A percentile compares a stretch with the other conserved stretches of the same genome.
Conservation (phyloP, 129 eudicot genomes). For the Erigeron canadensis region DNA sequence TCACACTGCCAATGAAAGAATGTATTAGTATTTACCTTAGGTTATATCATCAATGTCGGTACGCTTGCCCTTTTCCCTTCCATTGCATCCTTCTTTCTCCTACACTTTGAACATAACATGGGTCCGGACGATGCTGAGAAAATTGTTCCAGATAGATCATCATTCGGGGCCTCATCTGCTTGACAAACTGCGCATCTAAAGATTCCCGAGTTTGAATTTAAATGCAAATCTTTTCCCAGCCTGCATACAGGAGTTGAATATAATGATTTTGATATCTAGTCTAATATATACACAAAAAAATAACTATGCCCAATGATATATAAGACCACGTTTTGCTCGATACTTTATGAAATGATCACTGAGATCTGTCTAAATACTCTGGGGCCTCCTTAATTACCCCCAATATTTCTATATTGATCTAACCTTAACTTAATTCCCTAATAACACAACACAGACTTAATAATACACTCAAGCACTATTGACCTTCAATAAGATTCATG, state of each 20-base stretch:
- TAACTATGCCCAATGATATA: neutral
- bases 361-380: neutral
- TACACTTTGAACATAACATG: conserved; percentile 78
- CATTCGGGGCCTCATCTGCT: conserved; percentile 63
- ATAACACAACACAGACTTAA: neutral
- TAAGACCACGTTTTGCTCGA: neutral
- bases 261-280: neutral
- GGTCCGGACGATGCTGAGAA: conserved; percentile 83
- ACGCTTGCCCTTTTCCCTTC: conserved; percentile 74
- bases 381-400: neutral
- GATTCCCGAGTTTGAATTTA: conserved; percentile 68
- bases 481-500: neutral
- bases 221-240: conserved; percentile 81
- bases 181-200: conserved; percentile 94
- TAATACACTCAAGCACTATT: neutral
- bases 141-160: conserved; percentile 68
- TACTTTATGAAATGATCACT: neutral
- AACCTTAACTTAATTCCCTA: neutral
- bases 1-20: conserved; percentile 60
- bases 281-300: neutral
- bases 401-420: neutral
- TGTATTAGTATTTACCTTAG: conserved; percentile 51
- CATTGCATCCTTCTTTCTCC: conserved; percentile 98
- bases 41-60: conserved; percentile 48
- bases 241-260: conserved; percentile 36